These are phyloP conservation scores for Lentinula sp. DNA, from an alignment of 768 basidiomycete genomes.

Conservation along the genomic window DNA sequence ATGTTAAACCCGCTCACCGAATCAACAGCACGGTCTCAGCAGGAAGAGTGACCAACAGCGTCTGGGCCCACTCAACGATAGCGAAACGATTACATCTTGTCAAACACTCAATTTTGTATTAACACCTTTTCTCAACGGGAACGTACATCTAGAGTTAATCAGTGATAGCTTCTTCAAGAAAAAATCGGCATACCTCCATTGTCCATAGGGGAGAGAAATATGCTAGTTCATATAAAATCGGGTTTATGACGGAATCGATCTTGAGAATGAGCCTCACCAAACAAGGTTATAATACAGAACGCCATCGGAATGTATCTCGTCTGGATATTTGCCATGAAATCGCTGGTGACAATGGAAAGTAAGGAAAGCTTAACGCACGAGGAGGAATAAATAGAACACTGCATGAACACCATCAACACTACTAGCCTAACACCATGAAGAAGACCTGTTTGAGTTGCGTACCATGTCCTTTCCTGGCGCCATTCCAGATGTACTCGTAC, in stretches of 20 bases:
- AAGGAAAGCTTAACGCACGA: slow-evolving; percentile 5
- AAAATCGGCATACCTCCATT: slow-evolving; percentile 9
- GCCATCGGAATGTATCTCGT: slow-evolving; percentile 22
- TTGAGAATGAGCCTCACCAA: slow-evolving; percentile 11
- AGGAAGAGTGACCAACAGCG: slow-evolving; percentile 19
- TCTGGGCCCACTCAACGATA: slow-evolving; percentile 23
- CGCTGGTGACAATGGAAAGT: neutral
- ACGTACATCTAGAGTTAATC: slow-evolving; percentile 9
- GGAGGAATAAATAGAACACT: slow-evolving; percentile 14
- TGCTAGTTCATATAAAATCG: slow-evolving; percentile 11
- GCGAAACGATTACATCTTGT: slow-evolving; percentile 22
- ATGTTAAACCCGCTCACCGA: slow-evolving; percentile 12
- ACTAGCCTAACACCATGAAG: neutral
- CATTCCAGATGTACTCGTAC: neutral
- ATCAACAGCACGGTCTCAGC: slow-evolving; percentile 20
- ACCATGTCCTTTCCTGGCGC: neutral
- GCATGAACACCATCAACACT: slow-evolving; percentile 7
- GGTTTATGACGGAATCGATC: neutral
- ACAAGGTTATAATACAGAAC: slow-evolving; percentile 20
- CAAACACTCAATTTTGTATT: neutral
- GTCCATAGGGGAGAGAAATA: slow-evolving; percentile 20
- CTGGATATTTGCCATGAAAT: neutral
- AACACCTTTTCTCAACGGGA: neutral
- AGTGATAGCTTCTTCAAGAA: neutral
- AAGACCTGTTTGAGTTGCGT: neutral